Evolutionary conservation across 2,329 filamentous ascomycete species (phyloP), one percentile per base, ranked within the genome.

Genomic region (Thielaviopsis musarum): DNA sequence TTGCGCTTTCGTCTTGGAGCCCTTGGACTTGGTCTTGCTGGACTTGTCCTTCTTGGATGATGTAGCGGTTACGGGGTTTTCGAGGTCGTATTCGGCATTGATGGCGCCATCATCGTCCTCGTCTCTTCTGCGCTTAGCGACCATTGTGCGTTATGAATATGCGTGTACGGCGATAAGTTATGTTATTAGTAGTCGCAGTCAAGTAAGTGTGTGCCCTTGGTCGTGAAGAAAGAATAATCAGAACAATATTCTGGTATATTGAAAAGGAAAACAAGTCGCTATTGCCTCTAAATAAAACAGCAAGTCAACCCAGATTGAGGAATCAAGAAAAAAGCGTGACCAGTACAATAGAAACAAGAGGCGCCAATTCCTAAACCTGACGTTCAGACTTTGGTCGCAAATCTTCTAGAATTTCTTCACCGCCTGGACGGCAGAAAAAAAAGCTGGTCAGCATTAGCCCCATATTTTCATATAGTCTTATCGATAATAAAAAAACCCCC

Each of bases 41-140:
- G 65, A 62, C 61, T 66, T 66, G 64, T 69, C 66, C 34, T 61
- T 54, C 57, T 64, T 59, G 24, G 58, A 45, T 62, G 67, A 61
- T 52, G 65, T 67, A 53, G 62, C 61, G 62, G 66, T 65, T 61
- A 64, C 64, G 26, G 59, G 60, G 52, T 67, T 62, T 56, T 66
- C 63, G 34, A 64, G 62, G 53, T 59, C 62, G 58, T 58, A 58
- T 24, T 62, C 62, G 26, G 60, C 64, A 24, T 62, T 63, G 56
- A 64, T 56, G 30, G 63, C 64, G 19, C 60, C 63, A 28, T 64
- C 59, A 7, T 66, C 64, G 15, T 65, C 63, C 15, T 63, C 65
- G n/a, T 65, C 65, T 10, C 60, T 57, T 57, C 58, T 59, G 45
- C 60, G 60, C 19, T 62, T 62, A 24, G 45, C 48, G 30, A 54